These are phyloP conservation scores for Vitis vinifera DNA, from an alignment of 164 flowering plant genomes.

Conservation along the genomic window ASM3070453v1 NC_081814.1:12889001-12889500, in stretches of 20 bases:
- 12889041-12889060: slow-evolving; percentile 40
- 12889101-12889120: slow-evolving; percentile 55
- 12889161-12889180: slow-evolving; percentile 55
- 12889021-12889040: slow-evolving; percentile 39
- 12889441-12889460: slow-evolving; percentile 45
- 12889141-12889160: slow-evolving; percentile 70
- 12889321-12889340: slow-evolving; percentile 63
- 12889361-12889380: slow-evolving; percentile 59
- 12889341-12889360: slow-evolving; percentile 67
- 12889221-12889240: slow-evolving; percentile 56
- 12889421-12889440: slow-evolving; percentile 58
- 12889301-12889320: slow-evolving; percentile 22
- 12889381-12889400: slow-evolving; percentile 22
- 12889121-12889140: slow-evolving; percentile 82
- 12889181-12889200: slow-evolving; percentile 48
- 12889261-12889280: slow-evolving; percentile 25
- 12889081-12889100: slow-evolving; percentile 61
- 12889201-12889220: slow-evolving; percentile 45
- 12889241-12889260: slow-evolving; percentile 49
- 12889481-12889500: slow-evolving; percentile 39
- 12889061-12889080: slow-evolving; percentile 29
- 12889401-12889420: slow-evolving; percentile 21
- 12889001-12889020: slow-evolving; percentile 1
- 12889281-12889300: slow-evolving; percentile 14
- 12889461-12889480: slow-evolving; percentile 56